Base-by-base conservation (phyloP, 2,329 filamentous ascomycete genomes). In the Colletotrichum viniferum region DNA sequence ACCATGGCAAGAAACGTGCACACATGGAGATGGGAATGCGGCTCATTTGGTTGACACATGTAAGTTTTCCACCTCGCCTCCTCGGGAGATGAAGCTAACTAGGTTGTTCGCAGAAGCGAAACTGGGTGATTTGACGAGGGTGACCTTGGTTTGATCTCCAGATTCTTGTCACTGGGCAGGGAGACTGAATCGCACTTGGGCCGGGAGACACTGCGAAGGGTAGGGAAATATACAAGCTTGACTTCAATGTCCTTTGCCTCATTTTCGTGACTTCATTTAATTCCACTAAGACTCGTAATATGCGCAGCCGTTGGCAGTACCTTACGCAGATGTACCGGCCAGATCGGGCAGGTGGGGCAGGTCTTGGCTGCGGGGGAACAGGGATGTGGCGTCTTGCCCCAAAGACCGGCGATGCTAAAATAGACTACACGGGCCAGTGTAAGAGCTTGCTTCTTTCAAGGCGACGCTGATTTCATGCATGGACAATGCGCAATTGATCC, bases 301-400 rank as follows among this genome's bases (percentile, higher is more conserved):
- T 28, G 26, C 26, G 26, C 7, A 28, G 26, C 26, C 7, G 26
- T 28, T 7, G 7, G 7, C 26, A 28, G 26, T 28, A 5, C 26
- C 6, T 28, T 28, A 28, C 7, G 7, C 7, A 28, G 26, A 5
- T 28, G 7, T 28, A 28, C 26, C 7, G 26, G 26, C 26, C 7
- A 28, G 67, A 69, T 69, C 67, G 36, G 67, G 67, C 56, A 69
- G 67, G 67, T 69, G 67, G 67, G 56, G 56, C 26, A 16, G 26
- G 36, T 62, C 26, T 48, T 69, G n/a, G 55, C 38, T 52, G 67
- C 55, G 67, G 67, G 66, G 67, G 32, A 26, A 10, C 67, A 69
- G 58, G 67, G 67, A 34, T 36, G 13, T 61, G 26, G 36, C 67
- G 43, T 62, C 36, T 32, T 61, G 13, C 18, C 32, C 56, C 14